Percentiles rank a stretch among this genome's conserved stretches.
phyloP scores from a whole-genome alignment of 768 basidiomycete species.

The Collybia mongolica region DNA sequence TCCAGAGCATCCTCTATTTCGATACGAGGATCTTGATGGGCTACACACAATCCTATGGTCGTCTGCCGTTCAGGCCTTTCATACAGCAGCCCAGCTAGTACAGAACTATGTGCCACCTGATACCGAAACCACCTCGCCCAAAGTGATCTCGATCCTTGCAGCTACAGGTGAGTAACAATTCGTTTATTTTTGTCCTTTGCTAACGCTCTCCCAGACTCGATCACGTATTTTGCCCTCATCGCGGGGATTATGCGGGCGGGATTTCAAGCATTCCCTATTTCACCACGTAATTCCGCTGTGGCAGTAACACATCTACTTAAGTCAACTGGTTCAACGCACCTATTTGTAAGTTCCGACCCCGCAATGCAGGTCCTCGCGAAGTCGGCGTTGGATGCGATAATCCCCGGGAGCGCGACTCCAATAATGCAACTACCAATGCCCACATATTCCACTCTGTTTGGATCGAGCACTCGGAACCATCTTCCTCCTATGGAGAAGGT shows the following conservation, averaged over 20 bases:
- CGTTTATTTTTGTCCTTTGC: background rate
- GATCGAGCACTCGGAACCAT: background rate
- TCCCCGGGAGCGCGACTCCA: background rate
- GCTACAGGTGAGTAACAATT: slow-evolving; percentile 11
- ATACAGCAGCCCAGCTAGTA: slow-evolving; percentile 17
- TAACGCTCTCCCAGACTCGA: slow-evolving; percentile 15
- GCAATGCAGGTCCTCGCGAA: background rate
- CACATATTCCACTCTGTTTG: background rate
- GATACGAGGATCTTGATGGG: slow-evolving; percentile 14
- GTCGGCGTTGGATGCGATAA: too few relatives aligned
- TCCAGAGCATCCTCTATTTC: slow-evolving; percentile 29
- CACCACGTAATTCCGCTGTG: slow-evolving; percentile 5
- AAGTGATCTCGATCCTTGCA: slow-evolving; percentile 17
- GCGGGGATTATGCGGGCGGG: slow-evolving; percentile 12
- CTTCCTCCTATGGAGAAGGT: background rate
- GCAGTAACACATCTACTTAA: background rate
- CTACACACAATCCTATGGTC: slow-evolving; percentile 15
- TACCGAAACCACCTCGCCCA: slow-evolving; percentile 1
- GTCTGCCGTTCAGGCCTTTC: slow-evolving; percentile 21
- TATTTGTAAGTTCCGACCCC: background rate
- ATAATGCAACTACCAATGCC: background rate
- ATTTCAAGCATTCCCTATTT: slow-evolving; percentile 24
- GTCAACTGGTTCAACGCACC: background rate
- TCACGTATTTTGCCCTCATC: slow-evolving; percentile 17
- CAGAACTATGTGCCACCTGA: background rate